These are phyloP conservation scores for Ostreobium quekettii DNA, from an alignment of 139 green algal species.

Conservation along the genomic window DNA sequence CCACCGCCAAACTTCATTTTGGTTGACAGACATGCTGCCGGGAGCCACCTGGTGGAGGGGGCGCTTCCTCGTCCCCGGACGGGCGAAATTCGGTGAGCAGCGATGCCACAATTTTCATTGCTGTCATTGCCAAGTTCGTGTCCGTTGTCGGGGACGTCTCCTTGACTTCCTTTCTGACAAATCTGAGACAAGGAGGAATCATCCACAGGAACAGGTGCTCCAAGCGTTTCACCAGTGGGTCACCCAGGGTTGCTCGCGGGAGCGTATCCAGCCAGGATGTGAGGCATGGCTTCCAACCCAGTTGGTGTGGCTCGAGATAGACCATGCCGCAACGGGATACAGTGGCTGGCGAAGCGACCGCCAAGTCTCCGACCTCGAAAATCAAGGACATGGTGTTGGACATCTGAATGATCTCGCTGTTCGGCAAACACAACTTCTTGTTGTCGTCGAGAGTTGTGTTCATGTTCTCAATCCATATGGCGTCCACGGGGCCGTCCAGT, in stretches of 20 bases:
- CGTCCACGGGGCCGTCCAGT: slow-evolving; percentile 71
- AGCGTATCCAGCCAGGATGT: slow-evolving; percentile 40
- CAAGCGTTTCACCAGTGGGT: slow-evolving; percentile 27
- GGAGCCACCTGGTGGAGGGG: background rate
- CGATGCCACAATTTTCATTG: slow-evolving; percentile 45
- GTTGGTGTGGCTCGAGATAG: slow-evolving; percentile 63
- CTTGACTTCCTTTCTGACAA: slow-evolving; percentile 53
- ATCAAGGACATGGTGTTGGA: slow-evolving; percentile 72
- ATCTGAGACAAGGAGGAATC: slow-evolving; percentile 49
- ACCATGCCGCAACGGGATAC: slow-evolving; percentile 76
- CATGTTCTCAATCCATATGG: slow-evolving; percentile 84
- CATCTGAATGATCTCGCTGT: slow-evolving; percentile 81
- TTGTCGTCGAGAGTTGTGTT: slow-evolving; percentile 86
- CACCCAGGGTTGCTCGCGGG: slow-evolving; percentile 22
- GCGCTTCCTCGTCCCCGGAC: background rate
- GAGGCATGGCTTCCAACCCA: slow-evolving; percentile 61
- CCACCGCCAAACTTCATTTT: too few relatives aligned
- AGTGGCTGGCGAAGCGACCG: slow-evolving; percentile 63
- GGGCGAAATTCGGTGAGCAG: slow-evolving; percentile 41
- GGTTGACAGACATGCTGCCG: too few relatives aligned
- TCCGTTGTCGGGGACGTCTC: slow-evolving; percentile 62
- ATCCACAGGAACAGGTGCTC: slow-evolving; percentile 53
- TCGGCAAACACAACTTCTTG: slow-evolving; percentile 75
- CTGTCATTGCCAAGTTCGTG: slow-evolving; percentile 33
- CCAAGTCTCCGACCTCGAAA: slow-evolving; percentile 75